Evolutionary conservation across 495 filamentous ascomycete genomes (phyloP).

Genomic region (Immersiella caudata): DNA sequence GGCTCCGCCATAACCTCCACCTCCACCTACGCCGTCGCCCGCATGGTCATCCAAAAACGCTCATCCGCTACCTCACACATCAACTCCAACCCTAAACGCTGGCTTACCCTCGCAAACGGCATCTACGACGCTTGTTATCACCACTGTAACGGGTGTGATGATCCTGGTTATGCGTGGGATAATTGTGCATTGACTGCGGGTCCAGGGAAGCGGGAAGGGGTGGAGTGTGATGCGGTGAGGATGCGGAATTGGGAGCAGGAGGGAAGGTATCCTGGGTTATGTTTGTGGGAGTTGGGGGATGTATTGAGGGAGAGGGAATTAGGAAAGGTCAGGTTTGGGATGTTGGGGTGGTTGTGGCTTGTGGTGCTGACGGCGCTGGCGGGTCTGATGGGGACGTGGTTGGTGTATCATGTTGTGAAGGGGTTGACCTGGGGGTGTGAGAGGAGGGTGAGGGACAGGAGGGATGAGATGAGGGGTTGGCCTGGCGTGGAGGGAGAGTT

Average conservation of each 20-base stretch:
- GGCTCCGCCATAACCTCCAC: neutral
- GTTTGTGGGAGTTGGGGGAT: neutral
- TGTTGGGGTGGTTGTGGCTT: neutral
- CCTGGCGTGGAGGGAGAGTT: neutral
- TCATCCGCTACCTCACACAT: neutral
- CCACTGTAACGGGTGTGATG: neutral
- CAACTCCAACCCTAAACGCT: neutral
- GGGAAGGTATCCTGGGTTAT: neutral
- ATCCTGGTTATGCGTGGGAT: neutral
- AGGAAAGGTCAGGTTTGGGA: neutral
- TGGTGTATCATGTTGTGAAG: neutral
- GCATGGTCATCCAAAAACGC: neutral
- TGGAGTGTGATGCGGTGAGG: neutral
- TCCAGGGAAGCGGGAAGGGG: neutral
- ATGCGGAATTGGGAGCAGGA: neutral
- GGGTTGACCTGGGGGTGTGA: neutral
- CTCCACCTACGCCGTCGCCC: neutral
- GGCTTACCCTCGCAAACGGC: neutral
- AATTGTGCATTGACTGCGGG: neutral
- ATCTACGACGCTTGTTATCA: neutral
- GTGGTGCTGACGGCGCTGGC: neutral
- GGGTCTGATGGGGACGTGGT: neutral
- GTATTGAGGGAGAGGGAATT: neutral
- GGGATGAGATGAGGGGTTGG: neutral
- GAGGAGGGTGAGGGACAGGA: neutral